A percentile compares a stretch with the other conserved stretches of the same genome.
Evolutionary conservation across 345 rosid species (phyloP).

Genomic region (Murraya paniculata): DNA sequence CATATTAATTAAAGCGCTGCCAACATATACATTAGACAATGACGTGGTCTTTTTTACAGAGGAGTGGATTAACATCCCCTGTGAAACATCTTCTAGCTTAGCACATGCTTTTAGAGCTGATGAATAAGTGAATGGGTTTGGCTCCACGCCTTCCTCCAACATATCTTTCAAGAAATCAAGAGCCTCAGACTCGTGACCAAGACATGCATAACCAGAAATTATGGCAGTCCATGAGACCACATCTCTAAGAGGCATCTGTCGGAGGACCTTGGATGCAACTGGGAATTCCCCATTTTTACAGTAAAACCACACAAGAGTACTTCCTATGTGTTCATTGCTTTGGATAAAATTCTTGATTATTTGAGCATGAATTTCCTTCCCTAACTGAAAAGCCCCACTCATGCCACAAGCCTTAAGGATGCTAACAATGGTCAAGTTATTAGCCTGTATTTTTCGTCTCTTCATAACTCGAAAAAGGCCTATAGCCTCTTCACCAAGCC

Average conservation of each 20-base stretch:
- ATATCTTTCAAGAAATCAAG: conserved; percentile 69
- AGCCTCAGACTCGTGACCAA: conserved; percentile 77
- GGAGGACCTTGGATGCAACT: conserved; percentile 60
- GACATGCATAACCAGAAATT: conserved; percentile 73
- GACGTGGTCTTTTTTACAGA: conserved; percentile 69
- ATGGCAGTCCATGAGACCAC: conserved; percentile 94
- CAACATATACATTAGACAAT: conserved; percentile 67
- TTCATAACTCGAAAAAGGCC: conserved; percentile 70
- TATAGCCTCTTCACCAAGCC: conserved; percentile 76
- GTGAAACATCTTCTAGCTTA: conserved; percentile 51
- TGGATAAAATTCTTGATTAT: conserved; percentile 52
- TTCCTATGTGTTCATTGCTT: conserved; percentile 57
- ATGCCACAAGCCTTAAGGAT: conserved; percentile 83
- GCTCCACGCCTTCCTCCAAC: conserved; percentile 86
- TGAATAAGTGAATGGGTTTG: conserved; percentile 76
- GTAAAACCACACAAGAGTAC: conserved; percentile 81
- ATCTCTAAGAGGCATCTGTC: conserved; percentile 67
- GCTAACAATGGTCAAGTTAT: conserved; percentile 69
- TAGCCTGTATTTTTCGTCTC: conserved; percentile 55
- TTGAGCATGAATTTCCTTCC: conserved; percentile 79
- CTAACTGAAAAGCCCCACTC: conserved; percentile 47
- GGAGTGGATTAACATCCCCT: conserved; percentile 75
- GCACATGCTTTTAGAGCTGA: conserved; percentile 87
- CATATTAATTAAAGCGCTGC: conserved; percentile 79
- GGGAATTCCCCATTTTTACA: conserved; percentile 70